Percentiles rank a stretch among this genome's conserved stretches.
Conservation (phyloP, 2,329 filamentous ascomycete genomes). For the Fonsecaea pedrosoi region DNA sequence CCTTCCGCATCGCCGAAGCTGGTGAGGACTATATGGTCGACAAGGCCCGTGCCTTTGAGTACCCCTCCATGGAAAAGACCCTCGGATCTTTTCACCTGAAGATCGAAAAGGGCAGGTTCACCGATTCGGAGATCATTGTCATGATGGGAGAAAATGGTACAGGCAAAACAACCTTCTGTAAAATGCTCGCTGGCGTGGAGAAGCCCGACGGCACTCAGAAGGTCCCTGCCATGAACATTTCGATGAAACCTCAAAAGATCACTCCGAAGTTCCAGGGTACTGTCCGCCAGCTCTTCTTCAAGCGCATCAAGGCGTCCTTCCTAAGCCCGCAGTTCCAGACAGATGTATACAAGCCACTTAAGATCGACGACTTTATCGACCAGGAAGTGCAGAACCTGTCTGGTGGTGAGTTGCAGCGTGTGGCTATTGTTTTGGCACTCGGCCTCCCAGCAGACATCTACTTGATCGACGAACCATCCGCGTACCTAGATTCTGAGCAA, state of each 20-base stretch:
- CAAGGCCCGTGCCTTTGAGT: conserved; percentile 82
- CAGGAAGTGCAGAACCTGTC: conserved; percentile 99
- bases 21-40: conserved; percentile 87
- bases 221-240: conserved; percentile 94
- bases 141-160: conserved; percentile 99
- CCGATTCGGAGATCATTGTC: conserved; percentile 97
- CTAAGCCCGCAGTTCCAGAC: conserved; percentile 98
- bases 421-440: conserved; percentile 95
- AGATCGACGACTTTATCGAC: conserved; percentile 98
- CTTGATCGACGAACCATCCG: conserved; percentile 95
- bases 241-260: conserved; percentile 99
- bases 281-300: conserved; percentile 97
- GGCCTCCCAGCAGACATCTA: conserved; percentile 97
- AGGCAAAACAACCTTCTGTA: conserved; percentile 98
- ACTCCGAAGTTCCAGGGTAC: conserved; percentile 98
- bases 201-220: conserved; percentile 82
- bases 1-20: conserved; percentile 90
- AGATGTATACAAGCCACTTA: conserved; percentile 98
- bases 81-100: conserved; percentile 84
- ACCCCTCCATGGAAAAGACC: conserved; percentile 91
- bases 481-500: conserved; percentile 98
- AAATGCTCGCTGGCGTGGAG: conserved; percentile 87
- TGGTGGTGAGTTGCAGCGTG: conserved; percentile 98
- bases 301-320: conserved; percentile 98
- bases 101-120: conserved; percentile 85